Conservation (phyloP, 306 rosid genomes). For the Medicago truncatula region MtrunA17r5.0-ANR NC_053045.1:61272001-61272500, state of each 20-base stretch:
- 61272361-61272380: conserved; percentile 64
- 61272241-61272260: conserved; percentile 86
- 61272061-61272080: too few relatives aligned
- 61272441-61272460: conserved; percentile 66
- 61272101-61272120: too few relatives aligned
- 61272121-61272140: too few relatives aligned
- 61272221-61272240: conserved; percentile 73
- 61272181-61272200: background rate
- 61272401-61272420: conserved; percentile 82
- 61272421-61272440: conserved; percentile 80
- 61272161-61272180: too few relatives aligned
- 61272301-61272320: conserved; percentile 4
- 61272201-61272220: conserved; percentile 48
- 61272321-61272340: background rate
- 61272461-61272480: conserved; percentile 85
- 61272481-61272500: conserved; percentile 80
- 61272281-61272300: conserved; percentile 2
- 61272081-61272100: too few relatives aligned
- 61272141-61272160: background rate
- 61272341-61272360: conserved; percentile 39
- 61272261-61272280: conserved; percentile 67
- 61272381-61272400: conserved; percentile 59
- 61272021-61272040: too few relatives aligned
- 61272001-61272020: too few relatives aligned
- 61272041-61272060: too few relatives aligned